Conservation (phyloP, 805 yeast species). For the Candida stauntonica region DNA sequence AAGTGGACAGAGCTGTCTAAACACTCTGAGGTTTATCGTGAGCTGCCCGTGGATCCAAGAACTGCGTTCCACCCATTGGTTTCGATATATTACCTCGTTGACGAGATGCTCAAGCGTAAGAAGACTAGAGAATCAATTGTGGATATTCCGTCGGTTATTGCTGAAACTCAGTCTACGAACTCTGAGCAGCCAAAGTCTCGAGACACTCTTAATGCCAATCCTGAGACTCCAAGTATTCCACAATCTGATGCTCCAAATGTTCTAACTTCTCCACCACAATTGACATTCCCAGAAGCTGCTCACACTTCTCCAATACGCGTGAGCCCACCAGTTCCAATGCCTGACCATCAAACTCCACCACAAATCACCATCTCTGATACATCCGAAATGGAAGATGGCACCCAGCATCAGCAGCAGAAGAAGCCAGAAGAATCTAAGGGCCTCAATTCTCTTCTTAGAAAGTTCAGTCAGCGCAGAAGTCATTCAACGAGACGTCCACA, state of each 20-base stretch:
- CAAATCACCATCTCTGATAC: conserved; percentile 40
- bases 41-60: conserved; percentile 50
- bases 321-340: conserved; percentile 36
- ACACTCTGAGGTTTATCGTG: conserved; percentile 7
- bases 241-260: not conserved
- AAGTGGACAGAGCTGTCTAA: conserved; percentile 46
- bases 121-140: conserved; percentile 46
- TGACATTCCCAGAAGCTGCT: conserved; percentile 45
- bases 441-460: conserved; percentile 27
- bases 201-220: not conserved
- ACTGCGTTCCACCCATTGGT: conserved; percentile 83
- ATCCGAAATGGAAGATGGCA: conserved; percentile 30
- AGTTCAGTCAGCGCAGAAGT: conserved; percentile 27
- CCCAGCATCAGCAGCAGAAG: conserved; percentile 35
- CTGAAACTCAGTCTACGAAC: conserved; percentile 9
- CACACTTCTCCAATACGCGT: conserved; percentile 46
- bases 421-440: conserved; percentile 27
- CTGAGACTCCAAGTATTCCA: not conserved
- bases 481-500: conserved; percentile 24
- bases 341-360: conserved; percentile 31
- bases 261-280: conserved; percentile 22
- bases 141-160: conserved; percentile 20
- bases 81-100: conserved; percentile 81
- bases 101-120: conserved; percentile 75
- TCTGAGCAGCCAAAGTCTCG: conserved; percentile 18